Evolutionary conservation across 306 rosid species (phyloP).

Genomic region (Vachellia collinsii): DNA sequence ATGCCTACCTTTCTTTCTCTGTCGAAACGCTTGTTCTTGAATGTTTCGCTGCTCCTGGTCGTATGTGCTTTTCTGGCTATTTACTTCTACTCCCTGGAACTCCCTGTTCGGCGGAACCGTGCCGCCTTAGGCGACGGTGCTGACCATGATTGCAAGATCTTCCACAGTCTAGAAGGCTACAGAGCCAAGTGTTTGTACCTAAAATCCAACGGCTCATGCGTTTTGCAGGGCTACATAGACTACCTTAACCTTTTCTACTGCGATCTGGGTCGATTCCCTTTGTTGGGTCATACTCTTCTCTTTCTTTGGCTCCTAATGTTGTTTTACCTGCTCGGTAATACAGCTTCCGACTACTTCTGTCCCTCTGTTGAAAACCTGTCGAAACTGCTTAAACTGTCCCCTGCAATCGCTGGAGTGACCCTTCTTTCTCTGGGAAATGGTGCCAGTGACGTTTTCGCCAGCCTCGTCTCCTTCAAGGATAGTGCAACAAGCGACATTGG

Average conservation of each 20-base stretch:
- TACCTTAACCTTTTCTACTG: slow-evolving; percentile 52
- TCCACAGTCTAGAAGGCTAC: slow-evolving; percentile 36
- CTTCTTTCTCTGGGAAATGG: too few relatives aligned
- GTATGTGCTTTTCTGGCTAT: slow-evolving; percentile 35
- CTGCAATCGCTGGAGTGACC: slow-evolving; percentile 58
- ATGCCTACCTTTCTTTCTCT: slow-evolving; percentile 26
- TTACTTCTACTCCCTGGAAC: slow-evolving; percentile 40
- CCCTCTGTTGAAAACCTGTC: slow-evolving; percentile 52
- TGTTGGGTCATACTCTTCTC: slow-evolving; percentile 41
- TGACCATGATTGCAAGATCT: slow-evolving; percentile 40
- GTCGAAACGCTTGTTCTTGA: slow-evolving; percentile 45
- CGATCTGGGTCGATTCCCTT: slow-evolving; percentile 42
- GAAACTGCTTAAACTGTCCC: slow-evolving; percentile 43
- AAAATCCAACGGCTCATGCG: slow-evolving; percentile 45
- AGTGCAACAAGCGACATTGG: slow-evolving; percentile 42
- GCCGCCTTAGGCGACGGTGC: neutral
- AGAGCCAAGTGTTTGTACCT: slow-evolving; percentile 45
- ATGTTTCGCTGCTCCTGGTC: slow-evolving; percentile 47
- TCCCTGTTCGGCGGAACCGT: slow-evolving; percentile 11
- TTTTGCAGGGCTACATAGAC: slow-evolving; percentile 46
- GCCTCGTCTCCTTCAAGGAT: slow-evolving; percentile 43
- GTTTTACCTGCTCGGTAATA: slow-evolving; percentile 47
- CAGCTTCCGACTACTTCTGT: slow-evolving; percentile 51
- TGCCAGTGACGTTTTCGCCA: slow-evolving; percentile 50
- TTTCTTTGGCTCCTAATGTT: slow-evolving; percentile 45